Evolutionary conservation across 2,329 filamentous ascomycete genomes (phyloP), one percentile per base, ranked within the genome.

Genomic region (Cercospora sojina): DNA sequence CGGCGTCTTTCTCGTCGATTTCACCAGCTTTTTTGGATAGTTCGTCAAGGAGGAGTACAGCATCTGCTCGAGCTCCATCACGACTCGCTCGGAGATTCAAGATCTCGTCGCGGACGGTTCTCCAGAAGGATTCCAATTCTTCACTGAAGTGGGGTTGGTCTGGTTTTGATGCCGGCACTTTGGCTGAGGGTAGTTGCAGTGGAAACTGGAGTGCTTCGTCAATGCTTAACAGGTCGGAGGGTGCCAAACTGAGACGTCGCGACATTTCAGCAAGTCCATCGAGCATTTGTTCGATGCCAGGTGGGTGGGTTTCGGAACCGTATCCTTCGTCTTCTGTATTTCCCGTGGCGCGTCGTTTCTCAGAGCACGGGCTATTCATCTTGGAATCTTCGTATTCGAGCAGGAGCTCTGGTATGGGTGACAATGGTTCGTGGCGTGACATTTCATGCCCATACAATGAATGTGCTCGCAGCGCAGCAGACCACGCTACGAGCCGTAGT

Each of bases 281-380:
- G 35, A 63, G 60, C 60, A 63, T 63, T 16, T 56, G 32, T 16
- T 63, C 60, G 10, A 63, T 27, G 31, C 23, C 51, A 38, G 49
- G 51, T 35, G 29, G 43, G 13, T 56, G 60, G n/a, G 47, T 41
- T 25, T 57, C 51, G 18, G 60, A 63, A 13, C 47, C 60, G 25
- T 63, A 63, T n/a, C 60, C 60, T 41, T 63, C 60, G 25, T 57
- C 60, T 41, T 63, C 60, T 7, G 60, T 35, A n/a, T 32, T 63
- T 18, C 47, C 35, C 8, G 51, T 49, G 10, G 49, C 25, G 35
- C 58, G 51, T 23, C 23, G 53, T 35, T 35, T 35, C 29, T 55
- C 60, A 13, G 32, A 32, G 18, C 25, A 29, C 3, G 27, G 43
- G 23, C 20, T 56, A 31, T 41, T 57, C 51, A 35, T 51, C 32